Base-by-base conservation (phyloP, 2,329 filamentous ascomycete species). In the Fusarium camptoceras region DNA sequence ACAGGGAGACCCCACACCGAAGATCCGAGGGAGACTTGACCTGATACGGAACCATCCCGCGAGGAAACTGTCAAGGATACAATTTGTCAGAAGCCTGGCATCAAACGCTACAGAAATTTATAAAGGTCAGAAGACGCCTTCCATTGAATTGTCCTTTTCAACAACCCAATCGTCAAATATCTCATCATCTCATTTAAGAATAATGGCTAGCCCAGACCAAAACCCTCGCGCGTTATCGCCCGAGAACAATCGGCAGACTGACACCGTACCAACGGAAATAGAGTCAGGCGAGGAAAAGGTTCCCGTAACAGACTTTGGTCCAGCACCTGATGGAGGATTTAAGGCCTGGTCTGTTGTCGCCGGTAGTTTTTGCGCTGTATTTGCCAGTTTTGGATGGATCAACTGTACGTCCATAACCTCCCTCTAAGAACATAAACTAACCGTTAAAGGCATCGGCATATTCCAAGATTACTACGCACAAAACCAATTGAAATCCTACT, bases 321-420 rank as follows among this genome's bases (percentile, higher is more conserved):
- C 53, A 20, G 39, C 60, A 0, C 62, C 62, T 2, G 62, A 65
- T 43, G 62, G 62, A 6, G 62, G 62, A 6, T 2, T 53, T 1
- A 15, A 65, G 18, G 62, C 62, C 1, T 65, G 62, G 60, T 39
- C 30, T 0, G 60, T 65, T 20, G 60, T 65, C 1, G 30, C 46
- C 0, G 62, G 62, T 0, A 46, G 62, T 2, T 65, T 65, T 31
- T 65, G 37, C 1, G 62, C 62, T 0, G 60, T 59, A 0, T 59
- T 65, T 47, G 62, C 53, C 2, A 65, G 62, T 43, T 65, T 65
- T 1, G 62, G 62, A 0, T 65, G 62, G 60, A 59, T 65, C 11
- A 65, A 65, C 3, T 65, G 62, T 65, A 9, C 1, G 46, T 24
- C 28, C 4, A 4, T 11, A 0, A 12, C 1, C 20, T 6, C 2